Conservation (phyloP, 2,329 filamentous ascomycete species). For the Colletotrichum truncatum region DNA sequence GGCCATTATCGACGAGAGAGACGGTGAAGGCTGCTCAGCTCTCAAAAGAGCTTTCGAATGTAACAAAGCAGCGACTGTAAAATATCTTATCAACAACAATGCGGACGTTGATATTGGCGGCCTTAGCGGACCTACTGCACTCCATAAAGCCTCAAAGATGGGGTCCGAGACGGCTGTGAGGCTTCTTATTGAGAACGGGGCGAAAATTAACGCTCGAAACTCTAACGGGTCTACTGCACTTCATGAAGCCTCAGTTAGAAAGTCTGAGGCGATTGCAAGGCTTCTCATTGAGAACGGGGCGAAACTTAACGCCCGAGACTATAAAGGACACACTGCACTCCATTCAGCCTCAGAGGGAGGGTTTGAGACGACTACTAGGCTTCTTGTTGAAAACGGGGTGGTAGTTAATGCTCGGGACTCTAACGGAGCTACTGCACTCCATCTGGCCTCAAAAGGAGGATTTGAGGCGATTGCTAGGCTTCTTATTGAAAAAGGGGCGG, state of each 20-base stretch:
- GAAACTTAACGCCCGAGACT: too few species aligned
- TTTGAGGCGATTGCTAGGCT: not conserved
- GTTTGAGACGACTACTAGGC: rapidly evolving
- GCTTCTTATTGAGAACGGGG: not conserved
- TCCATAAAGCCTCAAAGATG: not conserved
- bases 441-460: not conserved
- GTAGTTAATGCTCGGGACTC: not conserved
- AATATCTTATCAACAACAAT: not conserved
- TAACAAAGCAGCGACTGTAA: not conserved
- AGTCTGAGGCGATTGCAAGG: not conserved
- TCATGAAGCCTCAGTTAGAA: not conserved
- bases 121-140: too few species aligned
- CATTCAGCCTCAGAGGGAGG: too few species aligned
- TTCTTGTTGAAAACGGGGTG: not conserved
- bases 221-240: not conserved
- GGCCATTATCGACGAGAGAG: not conserved
- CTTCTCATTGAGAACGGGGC: not conserved
- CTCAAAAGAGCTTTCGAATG: not conserved
- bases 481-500: not conserved
- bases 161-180: not conserved
- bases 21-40: not conserved
- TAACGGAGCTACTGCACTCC: not conserved
- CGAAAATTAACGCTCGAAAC: not conserved
- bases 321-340: too few species aligned
- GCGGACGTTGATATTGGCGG: not conserved